Conservation (phyloP, 345 rosid genomes). For the Capsella bursapastoris region DNA sequence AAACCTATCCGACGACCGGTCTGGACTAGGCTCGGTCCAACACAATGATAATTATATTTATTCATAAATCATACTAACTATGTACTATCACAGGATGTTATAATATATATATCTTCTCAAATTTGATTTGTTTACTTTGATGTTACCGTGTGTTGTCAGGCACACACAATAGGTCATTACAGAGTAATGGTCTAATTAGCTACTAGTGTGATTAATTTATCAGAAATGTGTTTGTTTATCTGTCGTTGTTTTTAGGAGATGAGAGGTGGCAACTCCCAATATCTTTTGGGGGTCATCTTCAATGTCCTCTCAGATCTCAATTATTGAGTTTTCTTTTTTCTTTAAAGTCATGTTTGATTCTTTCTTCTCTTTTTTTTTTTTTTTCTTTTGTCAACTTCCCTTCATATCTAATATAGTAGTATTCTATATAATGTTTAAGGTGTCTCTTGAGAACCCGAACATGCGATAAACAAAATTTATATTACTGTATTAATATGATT, state of each 20-base stretch:
- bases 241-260: conserved; percentile 41
- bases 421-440: conserved; percentile 23
- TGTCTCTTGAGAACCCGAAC: conserved; percentile 36
- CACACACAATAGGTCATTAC: background rate
- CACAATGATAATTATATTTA: background rate
- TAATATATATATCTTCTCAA: background rate
- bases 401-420: background rate
- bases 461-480: background rate
- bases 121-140: conserved; percentile 3
- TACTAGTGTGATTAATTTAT: background rate
- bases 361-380: conserved; percentile 30
- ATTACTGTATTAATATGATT: background rate
- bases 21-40: background rate
- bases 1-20: conserved; percentile 5
- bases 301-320: conserved; percentile 43
- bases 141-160: conserved; percentile 30
- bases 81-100: conserved; percentile 8
- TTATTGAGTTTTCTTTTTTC: conserved; percentile 33
- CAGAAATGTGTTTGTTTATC: conserved; percentile 30
- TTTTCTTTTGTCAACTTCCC: conserved; percentile 35
- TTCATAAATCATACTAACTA: background rate
- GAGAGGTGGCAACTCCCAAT: conserved; percentile 47
- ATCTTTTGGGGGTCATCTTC: conserved; percentile 47
- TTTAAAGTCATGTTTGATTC: conserved; percentile 43
- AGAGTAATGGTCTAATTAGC: background rate